Base-by-base conservation (phyloP, 192 early-diverging fungal genomes). In the Backusella psychrophila region DNA sequence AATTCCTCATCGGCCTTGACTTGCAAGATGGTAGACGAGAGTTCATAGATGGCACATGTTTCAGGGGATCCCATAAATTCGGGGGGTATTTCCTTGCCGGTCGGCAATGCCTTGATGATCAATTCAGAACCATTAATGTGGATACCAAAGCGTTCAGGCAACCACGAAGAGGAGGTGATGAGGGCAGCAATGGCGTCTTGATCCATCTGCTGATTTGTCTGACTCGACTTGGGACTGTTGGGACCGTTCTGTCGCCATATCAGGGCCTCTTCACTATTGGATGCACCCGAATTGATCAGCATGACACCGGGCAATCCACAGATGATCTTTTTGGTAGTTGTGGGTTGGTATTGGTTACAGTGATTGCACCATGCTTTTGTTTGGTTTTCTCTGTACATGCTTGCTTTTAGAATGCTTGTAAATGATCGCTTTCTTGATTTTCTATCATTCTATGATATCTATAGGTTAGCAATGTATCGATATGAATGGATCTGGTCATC, bases 341-440 rank as follows among this genome's bases (percentile, higher is more conserved):
- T 91, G 6, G 94, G 88, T 72, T 94, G 94, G 78, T 97, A 98
- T 79, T 90, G 87, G 41, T 90, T 90, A 81, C 97, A 99, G 26
- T 81, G 77, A 6, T 89, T 75, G 74, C 97, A 99, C 93, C 95
- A 97, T 19, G 95, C 96, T 67, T 90, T 93, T 12, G 92, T 95
- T 65, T 86, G 83, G 1, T 89, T 85, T 63, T 94, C 92, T 15
- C 92, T 80, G 29, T 88, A 86, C 35, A 96, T 80, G 46, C 90
- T 90, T 15, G 83, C 77, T 63, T 84, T 83, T 23, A 90, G 69
- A 17, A 91, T 75, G 31, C 89, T 88, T 3, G 81, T 77, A 41
- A 89, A 90, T 8, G 85, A 78, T 69, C 76, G 46, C 29, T 77
- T 78, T 34, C 68, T 77, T 17, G 73, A 72, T 56, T 77, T 78